Conservation (phyloP, 352 stramenopile species). For the Pythium brachiatum region DNA sequence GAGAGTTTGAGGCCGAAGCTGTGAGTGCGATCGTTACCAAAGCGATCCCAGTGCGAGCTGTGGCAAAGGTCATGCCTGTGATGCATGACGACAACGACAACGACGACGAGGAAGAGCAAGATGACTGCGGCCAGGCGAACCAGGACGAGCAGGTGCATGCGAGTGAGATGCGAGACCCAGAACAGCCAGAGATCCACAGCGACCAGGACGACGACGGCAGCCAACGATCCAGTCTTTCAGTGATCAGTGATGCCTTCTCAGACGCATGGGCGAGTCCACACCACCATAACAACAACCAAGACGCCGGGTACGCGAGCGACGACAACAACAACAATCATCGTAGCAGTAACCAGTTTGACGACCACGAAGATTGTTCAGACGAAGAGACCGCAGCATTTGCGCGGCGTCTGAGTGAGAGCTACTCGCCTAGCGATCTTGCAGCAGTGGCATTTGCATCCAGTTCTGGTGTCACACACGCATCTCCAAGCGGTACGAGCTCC, state of each 20-base stretch:
- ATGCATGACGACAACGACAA: neutral
- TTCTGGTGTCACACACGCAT: neutral
- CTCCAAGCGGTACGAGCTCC: neutral
- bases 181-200: conserved; percentile 5
- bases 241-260: conserved; percentile 6
- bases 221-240: conserved; percentile 13
- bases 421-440: neutral
- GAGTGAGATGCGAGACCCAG: conserved; percentile 4
- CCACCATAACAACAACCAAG: conserved; percentile 7
- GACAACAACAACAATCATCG: conserved; percentile 36
- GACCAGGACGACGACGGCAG: conserved; percentile 7
- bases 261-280: conserved; percentile 15
- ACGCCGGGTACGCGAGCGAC: conserved; percentile 19
- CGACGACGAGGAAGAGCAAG: neutral
- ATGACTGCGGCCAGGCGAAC: neutral
- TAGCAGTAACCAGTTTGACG: conserved; percentile 33
- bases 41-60: conserved; percentile 8
- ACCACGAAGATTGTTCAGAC: conserved; percentile 26
- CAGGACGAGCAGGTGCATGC: neutral
- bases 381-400: conserved; percentile 1
- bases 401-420: conserved; percentile 22
- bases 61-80: conserved; percentile 14
- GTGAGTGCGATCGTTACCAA: conserved; percentile 12
- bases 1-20: conserved; percentile 8
- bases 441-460: neutral